phyloP scores from a whole-genome alignment of 306 rosid species.

The Vigna angularis region DNA sequence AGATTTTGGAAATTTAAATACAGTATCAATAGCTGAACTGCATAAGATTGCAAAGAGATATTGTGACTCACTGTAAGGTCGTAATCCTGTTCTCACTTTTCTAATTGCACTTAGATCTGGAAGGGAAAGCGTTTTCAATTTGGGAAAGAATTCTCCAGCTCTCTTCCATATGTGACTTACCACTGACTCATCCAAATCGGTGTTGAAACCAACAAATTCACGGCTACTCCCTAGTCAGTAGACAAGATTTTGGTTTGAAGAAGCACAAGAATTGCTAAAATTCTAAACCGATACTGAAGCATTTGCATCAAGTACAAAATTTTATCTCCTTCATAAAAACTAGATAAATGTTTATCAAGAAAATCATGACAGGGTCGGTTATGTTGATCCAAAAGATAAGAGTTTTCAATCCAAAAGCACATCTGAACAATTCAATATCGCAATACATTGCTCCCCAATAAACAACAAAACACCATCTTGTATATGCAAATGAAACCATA shows the following conservation, averaged over 20 bases:
- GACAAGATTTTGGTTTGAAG: slow-evolving; percentile 27
- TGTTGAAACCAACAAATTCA: slow-evolving; percentile 81
- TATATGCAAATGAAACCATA: not conserved
- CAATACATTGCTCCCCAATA: no score
- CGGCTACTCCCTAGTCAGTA: slow-evolving; percentile 80
- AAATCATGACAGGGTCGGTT: not conserved
- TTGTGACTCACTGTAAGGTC: slow-evolving; percentile 85
- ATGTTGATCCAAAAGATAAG: not conserved
- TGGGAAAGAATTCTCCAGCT: slow-evolving; percentile 80
- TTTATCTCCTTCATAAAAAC: not conserved
- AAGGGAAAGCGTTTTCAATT: slow-evolving; percentile 59
- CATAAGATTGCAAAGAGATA: slow-evolving; percentile 34
- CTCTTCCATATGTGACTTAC: slow-evolving; percentile 74
- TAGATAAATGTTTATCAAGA: not conserved
- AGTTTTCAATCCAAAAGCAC: not conserved
- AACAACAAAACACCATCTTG: not conserved
- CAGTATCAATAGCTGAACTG: slow-evolving; percentile 6
- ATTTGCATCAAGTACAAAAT: slow-evolving; percentile 25
- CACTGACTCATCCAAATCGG: slow-evolving; percentile 71
- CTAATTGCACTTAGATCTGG: slow-evolving; percentile 59
- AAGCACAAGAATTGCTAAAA: slow-evolving; percentile 16
- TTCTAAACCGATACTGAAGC: not conserved
- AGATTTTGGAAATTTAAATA: not conserved
- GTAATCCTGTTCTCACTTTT: slow-evolving; percentile 83
- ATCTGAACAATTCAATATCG: not conserved